Conservation (phyloP, 73 alveolate species). For the Stentor coeruleus region DNA sequence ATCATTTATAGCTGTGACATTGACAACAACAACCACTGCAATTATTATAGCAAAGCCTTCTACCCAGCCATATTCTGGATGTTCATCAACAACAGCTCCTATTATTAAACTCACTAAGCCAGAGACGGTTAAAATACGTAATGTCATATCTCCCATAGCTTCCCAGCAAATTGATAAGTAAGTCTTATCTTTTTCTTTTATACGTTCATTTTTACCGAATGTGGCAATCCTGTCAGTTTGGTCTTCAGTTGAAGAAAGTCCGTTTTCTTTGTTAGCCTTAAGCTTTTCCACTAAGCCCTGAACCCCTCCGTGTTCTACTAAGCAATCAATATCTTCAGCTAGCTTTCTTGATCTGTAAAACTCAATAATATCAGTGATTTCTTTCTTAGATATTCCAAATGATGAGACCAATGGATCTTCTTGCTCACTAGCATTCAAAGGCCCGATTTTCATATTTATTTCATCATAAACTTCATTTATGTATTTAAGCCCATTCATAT, state of each 20-base stretch:
- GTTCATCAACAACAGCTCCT: constrained; percentile 57
- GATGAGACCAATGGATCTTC: too few relatives aligned
- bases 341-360: constrained; percentile 9
- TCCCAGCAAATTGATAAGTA: constrained; percentile 39
- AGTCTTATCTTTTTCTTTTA: constrained; percentile 26
- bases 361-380: background rate
- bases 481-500: too few relatives aligned
- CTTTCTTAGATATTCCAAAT: too few relatives aligned
- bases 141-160: constrained; percentile 71
- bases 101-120: constrained; percentile 62
- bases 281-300: constrained; percentile 38
- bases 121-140: constrained; percentile 65
- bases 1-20: constrained; percentile 65
- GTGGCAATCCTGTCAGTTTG: background rate
- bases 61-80: constrained; percentile 76
- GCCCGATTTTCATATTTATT: too few relatives aligned
- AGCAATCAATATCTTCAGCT: constrained; percentile 48
- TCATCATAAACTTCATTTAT: too few relatives aligned
- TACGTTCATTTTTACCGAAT: constrained; percentile 34
- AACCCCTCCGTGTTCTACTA: constrained; percentile 53
- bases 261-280: constrained; percentile 33
- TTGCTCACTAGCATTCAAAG: too few relatives aligned
- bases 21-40: constrained; percentile 69
- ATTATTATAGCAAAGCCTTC: constrained; percentile 75
- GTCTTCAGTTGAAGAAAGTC: constrained; percentile 26